Percentiles rank a stretch among this genome's conserved stretches.
These are phyloP conservation scores for Athelia sp. DNA, from an alignment of 1,284 basidiomycete species.

Conservation along the genomic window DNA sequence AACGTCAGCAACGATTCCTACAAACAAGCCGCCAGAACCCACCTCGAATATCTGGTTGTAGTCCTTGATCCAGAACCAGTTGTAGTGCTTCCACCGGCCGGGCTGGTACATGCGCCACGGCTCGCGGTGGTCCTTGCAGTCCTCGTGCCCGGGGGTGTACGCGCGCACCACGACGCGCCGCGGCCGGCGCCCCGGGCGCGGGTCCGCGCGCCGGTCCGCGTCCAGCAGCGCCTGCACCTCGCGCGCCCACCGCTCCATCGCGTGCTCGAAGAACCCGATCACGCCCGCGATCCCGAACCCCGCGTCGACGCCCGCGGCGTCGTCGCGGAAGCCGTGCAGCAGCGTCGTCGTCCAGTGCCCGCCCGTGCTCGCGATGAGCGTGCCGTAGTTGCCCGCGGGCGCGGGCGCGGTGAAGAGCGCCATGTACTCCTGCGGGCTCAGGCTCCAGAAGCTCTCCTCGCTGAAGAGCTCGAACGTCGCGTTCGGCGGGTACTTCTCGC, in stretches of 20 bases:
- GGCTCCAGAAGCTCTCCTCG: constrained; percentile 46
- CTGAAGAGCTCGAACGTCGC: constrained; percentile 41
- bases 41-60: constrained; percentile 57
- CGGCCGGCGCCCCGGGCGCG: not conserved
- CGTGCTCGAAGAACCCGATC: constrained; percentile 46
- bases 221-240: constrained; percentile 39
- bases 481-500: constrained; percentile 19
- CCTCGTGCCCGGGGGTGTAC: constrained; percentile 62
- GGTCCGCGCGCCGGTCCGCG: constrained; percentile 8
- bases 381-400: constrained; percentile 48
- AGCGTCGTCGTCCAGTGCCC: constrained; percentile 64
- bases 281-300: constrained; percentile 48
- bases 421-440: constrained; percentile 48
- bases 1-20: constrained; percentile 5
- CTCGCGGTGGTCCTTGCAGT: constrained; percentile 42
- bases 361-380: constrained; percentile 54
- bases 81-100: constrained; percentile 46
- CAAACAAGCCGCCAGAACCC: not conserved
- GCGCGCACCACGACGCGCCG: constrained; percentile 40
- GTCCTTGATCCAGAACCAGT: constrained; percentile 55
- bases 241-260: constrained; percentile 48
- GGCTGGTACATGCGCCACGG: constrained; percentile 40
- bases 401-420: constrained; percentile 39
- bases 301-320: constrained; percentile 23
- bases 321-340: constrained; percentile 42